Evolutionary conservation across 768 basidiomycete species (phyloP).

Genomic region (Macrolepiota dolichaula): DNA sequence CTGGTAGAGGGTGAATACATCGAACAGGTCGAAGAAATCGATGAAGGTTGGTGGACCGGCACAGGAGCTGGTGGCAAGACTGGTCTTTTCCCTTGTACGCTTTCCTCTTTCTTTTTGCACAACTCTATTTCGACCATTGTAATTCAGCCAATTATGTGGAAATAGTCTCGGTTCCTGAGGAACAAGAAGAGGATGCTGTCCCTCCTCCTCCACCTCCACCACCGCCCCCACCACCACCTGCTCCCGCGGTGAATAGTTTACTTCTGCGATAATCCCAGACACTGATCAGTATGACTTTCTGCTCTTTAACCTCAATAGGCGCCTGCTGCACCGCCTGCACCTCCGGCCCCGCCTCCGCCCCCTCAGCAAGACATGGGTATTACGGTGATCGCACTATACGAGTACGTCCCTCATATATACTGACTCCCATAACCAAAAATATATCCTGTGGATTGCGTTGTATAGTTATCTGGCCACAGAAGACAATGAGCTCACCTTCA

Average conservation of each 20-base stretch:
- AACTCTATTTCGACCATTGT: neutral
- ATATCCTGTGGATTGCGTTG: neutral
- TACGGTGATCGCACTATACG: constrained; percentile 64
- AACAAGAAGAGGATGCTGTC: constrained; percentile 32
- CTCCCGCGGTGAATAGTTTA: constrained; percentile 18
- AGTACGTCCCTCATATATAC: constrained; percentile 46
- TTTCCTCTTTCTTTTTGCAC: neutral
- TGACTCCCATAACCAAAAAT: neutral
- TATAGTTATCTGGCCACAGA: constrained; percentile 84
- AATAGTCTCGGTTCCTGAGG: constrained; percentile 49
- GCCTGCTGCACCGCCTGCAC: constrained; percentile 22
- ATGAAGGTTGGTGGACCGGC: constrained; percentile 93
- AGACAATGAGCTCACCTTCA: constrained; percentile 87
- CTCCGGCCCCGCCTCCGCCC: constrained; percentile 47
- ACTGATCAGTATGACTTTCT: neutral
- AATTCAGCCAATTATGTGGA: constrained; percentile 83
- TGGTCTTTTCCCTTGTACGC: constrained; percentile 83
- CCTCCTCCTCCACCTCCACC: constrained; percentile 48
- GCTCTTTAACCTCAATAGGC: neutral
- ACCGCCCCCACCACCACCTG: constrained; percentile 56
- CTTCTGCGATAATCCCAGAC: neutral
- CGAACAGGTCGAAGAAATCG: constrained; percentile 78
- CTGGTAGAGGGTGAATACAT: constrained; percentile 80
- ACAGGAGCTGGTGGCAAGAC: constrained; percentile 64
- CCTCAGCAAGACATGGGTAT: constrained; percentile 58